Evolutionary conservation across 208 protist genomes (phyloP).

Genomic region (Acanthamoeba castellanii): DNA sequence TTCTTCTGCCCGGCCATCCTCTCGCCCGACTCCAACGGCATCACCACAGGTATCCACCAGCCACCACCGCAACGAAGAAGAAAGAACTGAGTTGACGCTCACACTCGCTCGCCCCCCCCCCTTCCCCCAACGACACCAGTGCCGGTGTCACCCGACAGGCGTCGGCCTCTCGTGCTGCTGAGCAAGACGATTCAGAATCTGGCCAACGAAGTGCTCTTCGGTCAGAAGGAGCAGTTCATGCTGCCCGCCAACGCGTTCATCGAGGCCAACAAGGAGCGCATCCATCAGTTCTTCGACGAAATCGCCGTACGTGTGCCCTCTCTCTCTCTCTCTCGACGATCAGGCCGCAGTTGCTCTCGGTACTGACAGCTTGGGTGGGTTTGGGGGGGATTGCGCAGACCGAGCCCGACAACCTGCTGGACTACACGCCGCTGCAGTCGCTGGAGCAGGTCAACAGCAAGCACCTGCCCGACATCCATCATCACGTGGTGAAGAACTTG

Average conservation of each 20-base stretch:
- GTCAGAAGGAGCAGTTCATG: slow-evolving; percentile 85
- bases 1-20: slow-evolving; percentile 85
- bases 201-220: slow-evolving; percentile 80
- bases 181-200: slow-evolving; percentile 85
- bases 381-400: background rate
- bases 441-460: slow-evolving; percentile 56
- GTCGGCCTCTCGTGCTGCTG: slow-evolving; percentile 78
- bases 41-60: background rate
- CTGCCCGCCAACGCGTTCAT: slow-evolving; percentile 77
- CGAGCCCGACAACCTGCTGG: slow-evolving; percentile 23
- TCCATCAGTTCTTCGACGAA: slow-evolving; percentile 80
- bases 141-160: slow-evolving; percentile 67
- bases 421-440: slow-evolving; percentile 51
- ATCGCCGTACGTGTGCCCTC: slow-evolving; percentile 70
- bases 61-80: background rate
- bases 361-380: no score
- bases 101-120: background rate
- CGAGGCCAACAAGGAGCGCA: slow-evolving; percentile 74
- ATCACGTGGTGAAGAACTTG: slow-evolving; percentile 28
- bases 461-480: slow-evolving; percentile 30
- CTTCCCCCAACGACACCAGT: background rate
- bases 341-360: background rate
- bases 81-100: background rate
- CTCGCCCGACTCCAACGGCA: slow-evolving; percentile 78
- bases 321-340: background rate